Evolutionary conservation across 2,329 filamentous ascomycete species (phyloP).

Genomic region (Aspergillus clavatus): DNA sequence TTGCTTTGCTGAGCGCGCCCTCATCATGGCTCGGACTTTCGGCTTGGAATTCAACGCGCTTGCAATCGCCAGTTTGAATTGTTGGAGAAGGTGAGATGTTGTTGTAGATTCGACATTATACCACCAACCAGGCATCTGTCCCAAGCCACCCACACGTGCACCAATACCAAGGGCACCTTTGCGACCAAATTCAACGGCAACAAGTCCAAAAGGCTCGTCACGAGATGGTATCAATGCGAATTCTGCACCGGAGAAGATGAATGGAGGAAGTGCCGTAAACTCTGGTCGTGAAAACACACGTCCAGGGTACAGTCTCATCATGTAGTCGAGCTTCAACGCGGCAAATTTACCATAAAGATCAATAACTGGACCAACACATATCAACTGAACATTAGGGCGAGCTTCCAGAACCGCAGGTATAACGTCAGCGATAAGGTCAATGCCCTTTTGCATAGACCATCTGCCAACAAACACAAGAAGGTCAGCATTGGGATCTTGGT

Average conservation of each 20-base stretch:
- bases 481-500: slow-evolving; percentile 58
- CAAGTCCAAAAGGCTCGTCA: slow-evolving; percentile 65
- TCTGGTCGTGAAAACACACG: slow-evolving; percentile 64
- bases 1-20: slow-evolving; percentile 60
- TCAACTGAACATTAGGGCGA: slow-evolving; percentile 56
- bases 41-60: slow-evolving; percentile 55
- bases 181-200: slow-evolving; percentile 64
- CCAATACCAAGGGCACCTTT: slow-evolving; percentile 65
- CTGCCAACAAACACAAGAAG: slow-evolving; percentile 65
- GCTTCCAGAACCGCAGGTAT: slow-evolving; percentile 60
- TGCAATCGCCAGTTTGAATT: slow-evolving; percentile 62
- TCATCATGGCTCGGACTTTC: slow-evolving; percentile 57
- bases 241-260: slow-evolving; percentile 63
- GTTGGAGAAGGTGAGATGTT: slow-evolving; percentile 58
- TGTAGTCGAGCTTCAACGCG: slow-evolving; percentile 58
- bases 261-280: slow-evolving; percentile 63
- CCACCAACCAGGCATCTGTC: slow-evolving; percentile 70
- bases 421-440: slow-evolving; percentile 64
- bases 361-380: slow-evolving; percentile 61
- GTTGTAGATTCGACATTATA: slow-evolving; percentile 63
- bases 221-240: slow-evolving; percentile 65
- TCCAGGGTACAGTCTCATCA: slow-evolving; percentile 62
- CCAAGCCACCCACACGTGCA: slow-evolving; percentile 61
- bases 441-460: slow-evolving; percentile 66
- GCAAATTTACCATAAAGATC: slow-evolving; percentile 66